Conservation (phyloP, 306 rosid genomes). For the Gastrolobium bilobum region DNA sequence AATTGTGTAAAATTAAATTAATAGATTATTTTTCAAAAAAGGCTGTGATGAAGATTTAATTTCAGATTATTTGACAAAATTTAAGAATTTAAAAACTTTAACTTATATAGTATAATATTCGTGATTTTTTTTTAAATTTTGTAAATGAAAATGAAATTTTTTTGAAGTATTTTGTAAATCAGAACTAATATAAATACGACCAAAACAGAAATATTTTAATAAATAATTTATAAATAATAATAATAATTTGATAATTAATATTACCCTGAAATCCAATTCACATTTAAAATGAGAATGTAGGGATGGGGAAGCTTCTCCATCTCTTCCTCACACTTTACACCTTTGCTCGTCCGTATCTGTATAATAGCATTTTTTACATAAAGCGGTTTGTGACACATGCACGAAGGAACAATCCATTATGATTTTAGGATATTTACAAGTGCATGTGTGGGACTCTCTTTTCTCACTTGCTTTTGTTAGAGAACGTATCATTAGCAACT, state of each 20-base stretch:
- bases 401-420: constrained; percentile 68
- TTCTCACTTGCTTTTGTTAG: background rate
- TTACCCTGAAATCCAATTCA: background rate
- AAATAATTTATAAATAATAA: too few relatives aligned
- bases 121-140: too few relatives aligned
- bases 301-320: constrained; percentile 16
- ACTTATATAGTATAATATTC: too few relatives aligned
- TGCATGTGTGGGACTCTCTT: constrained; percentile 36
- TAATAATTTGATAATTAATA: background rate
- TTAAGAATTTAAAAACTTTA: too few relatives aligned
- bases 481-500: constrained; percentile 37
- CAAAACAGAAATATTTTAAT: too few relatives aligned
- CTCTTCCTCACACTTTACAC: background rate
- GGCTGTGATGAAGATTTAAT: too few relatives aligned
- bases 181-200: too few relatives aligned
- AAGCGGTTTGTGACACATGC: constrained; percentile 56
- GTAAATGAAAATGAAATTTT: too few relatives aligned
- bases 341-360: background rate
- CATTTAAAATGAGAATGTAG: background rate
- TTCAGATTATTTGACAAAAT: too few relatives aligned
- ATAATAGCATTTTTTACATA: constrained; percentile 26
- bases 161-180: too few relatives aligned
- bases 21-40: too few relatives aligned
- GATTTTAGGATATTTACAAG: constrained; percentile 48
- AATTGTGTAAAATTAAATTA: too few relatives aligned